phyloP scores from a whole-genome alignment of 352 stramenopile species.

The Peronospora farinosa region DNA sequence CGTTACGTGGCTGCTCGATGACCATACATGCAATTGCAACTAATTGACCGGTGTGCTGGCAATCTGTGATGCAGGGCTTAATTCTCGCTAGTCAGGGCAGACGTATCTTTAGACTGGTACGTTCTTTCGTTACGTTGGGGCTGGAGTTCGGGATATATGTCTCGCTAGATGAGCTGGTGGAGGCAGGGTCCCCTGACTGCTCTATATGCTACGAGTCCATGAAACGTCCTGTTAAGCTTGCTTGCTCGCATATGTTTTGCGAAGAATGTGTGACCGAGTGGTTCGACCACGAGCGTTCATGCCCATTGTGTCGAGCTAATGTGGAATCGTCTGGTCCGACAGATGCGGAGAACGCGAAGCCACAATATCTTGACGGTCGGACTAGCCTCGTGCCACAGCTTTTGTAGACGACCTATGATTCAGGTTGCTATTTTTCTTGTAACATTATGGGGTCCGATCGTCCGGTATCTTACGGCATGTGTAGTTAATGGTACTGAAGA shows the following conservation, averaged over 20 bases:
- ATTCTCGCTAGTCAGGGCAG: slow-evolving; percentile 50
- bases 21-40: no score
- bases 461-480: slow-evolving; percentile 4
- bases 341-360: slow-evolving; percentile 39
- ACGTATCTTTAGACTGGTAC: slow-evolving; percentile 41
- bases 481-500: slow-evolving; percentile 33
- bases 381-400: slow-evolving; percentile 74
- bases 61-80: slow-evolving; percentile 33
- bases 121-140: slow-evolving; percentile 50
- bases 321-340: slow-evolving; percentile 27
- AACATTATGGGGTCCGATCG: slow-evolving; percentile 12
- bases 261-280: slow-evolving; percentile 81
- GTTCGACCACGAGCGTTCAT: slow-evolving; percentile 81
- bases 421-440: slow-evolving; percentile 11
- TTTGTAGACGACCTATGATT: slow-evolving; percentile 32
- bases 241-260: slow-evolving; percentile 79
- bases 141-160: slow-evolving; percentile 72
- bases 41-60: slow-evolving; percentile 1
- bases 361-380: slow-evolving; percentile 68
- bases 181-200: slow-evolving; percentile 59
- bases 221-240: slow-evolving; percentile 62
- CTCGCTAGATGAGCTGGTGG: slow-evolving; percentile 45
- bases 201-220: slow-evolving; percentile 82
- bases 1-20: no score
- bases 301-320: slow-evolving; percentile 60